These are phyloP conservation scores for Pleurotus djamor DNA, from an alignment of 768 basidiomycete genomes.

Conservation along the genomic window DNA sequence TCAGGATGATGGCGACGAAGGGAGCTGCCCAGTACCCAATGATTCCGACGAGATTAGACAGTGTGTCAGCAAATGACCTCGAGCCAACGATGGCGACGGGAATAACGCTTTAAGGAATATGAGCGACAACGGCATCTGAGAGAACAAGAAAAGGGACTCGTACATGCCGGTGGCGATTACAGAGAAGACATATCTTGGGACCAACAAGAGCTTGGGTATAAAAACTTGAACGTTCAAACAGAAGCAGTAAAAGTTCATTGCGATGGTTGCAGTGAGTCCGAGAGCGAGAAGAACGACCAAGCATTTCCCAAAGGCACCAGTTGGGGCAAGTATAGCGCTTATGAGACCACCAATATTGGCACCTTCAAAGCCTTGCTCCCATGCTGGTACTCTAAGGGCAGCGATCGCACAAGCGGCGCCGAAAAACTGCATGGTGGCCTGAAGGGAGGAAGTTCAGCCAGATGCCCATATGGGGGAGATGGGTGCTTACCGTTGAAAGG, in stretches of 20 bases:
- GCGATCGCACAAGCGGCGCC: constrained; percentile 71
- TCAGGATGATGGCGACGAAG: constrained; percentile 57
- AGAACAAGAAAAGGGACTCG: constrained; percentile 18
- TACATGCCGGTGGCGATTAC: constrained; percentile 67
- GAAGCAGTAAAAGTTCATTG: constrained; percentile 8
- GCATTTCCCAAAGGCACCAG: constrained; percentile 70
- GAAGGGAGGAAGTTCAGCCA: background rate
- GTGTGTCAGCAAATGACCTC: constrained; percentile 57
- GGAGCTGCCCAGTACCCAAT: constrained; percentile 59
- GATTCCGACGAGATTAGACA: constrained; percentile 59
- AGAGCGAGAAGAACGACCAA: constrained; percentile 70
- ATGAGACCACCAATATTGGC: constrained; percentile 68
- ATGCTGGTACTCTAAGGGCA: constrained; percentile 52
- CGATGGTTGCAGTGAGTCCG: constrained; percentile 36
- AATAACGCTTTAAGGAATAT: constrained; percentile 47
- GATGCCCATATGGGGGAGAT: background rate
- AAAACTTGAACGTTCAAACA: constrained; percentile 7
- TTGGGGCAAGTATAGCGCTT: constrained; percentile 67
- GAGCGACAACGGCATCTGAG: no score
- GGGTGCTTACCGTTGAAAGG: constrained; percentile 45
- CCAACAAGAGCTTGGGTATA: constrained; percentile 30
- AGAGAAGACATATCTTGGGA: constrained; percentile 71
- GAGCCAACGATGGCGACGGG: constrained; percentile 71
- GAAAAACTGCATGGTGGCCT: constrained; percentile 41
- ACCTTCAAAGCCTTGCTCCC: constrained; percentile 54